A percentile compares a stretch with the other conserved stretches of the same genome.
phyloP scores from a whole-genome alignment of 768 basidiomycete genomes.

The Neoboletus subvelutipes region DNA sequence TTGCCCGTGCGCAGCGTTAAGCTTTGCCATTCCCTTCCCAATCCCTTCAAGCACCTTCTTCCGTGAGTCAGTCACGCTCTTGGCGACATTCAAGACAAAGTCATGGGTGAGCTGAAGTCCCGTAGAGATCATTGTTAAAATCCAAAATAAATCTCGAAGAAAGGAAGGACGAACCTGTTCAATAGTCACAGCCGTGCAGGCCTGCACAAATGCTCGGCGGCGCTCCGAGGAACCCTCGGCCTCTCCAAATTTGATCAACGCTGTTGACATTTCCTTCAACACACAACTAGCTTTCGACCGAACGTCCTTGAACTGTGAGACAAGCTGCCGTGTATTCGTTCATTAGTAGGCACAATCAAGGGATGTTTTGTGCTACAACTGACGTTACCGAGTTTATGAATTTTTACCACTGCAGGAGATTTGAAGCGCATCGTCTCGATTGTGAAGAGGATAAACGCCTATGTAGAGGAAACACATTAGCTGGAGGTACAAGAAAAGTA shows the following conservation, averaged over 20 bases:
- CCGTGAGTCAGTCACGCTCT: slow-evolving; percentile 66
- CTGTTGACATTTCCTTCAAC: slow-evolving; percentile 57
- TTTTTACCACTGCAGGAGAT: slow-evolving; percentile 61
- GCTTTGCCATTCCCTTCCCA: slow-evolving; percentile 64
- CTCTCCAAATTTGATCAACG: slow-evolving; percentile 51
- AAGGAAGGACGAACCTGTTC: slow-evolving; percentile 32
- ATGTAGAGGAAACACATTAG: slow-evolving; percentile 4
- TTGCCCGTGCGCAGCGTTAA: slow-evolving; percentile 43
- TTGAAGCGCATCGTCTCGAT: slow-evolving; percentile 78
- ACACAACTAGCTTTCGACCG: slow-evolving; percentile 50
- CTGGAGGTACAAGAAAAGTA: neutral
- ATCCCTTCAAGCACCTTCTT: slow-evolving; percentile 71
- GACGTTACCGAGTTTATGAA: slow-evolving; percentile 72
- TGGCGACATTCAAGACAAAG: slow-evolving; percentile 57
- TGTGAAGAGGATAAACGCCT: slow-evolving; percentile 73
- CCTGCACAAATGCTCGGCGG: slow-evolving; percentile 51
- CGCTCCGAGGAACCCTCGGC: slow-evolving; percentile 50
- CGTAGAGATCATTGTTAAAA: neutral
- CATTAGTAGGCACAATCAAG: neutral
- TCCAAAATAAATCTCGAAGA: neutral
- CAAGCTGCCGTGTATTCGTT: slow-evolving; percentile 47
- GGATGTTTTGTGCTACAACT: slow-evolving; percentile 24
- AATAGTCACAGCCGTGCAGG: slow-evolving; percentile 44
- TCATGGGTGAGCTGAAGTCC: slow-evolving; percentile 59
- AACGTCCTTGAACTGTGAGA: slow-evolving; percentile 62